A percentile compares a stretch with the other conserved stretches of the same genome.
These are phyloP conservation scores for Nidularia pulvinata DNA, from an alignment of 768 basidiomycete species.

Conservation along the genomic window DNA sequence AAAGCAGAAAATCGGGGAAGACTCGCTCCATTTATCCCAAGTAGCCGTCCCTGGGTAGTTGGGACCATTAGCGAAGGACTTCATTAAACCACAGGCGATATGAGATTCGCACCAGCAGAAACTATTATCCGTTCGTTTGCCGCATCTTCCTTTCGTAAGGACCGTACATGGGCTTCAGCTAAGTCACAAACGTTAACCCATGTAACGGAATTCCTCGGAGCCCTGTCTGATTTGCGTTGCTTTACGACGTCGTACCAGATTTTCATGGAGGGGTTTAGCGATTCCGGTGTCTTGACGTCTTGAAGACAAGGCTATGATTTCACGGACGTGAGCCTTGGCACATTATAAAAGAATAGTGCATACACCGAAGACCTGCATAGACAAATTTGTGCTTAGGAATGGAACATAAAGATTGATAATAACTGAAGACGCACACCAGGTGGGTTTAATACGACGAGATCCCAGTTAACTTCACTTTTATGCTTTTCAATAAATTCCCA, in stretches of 20 bases:
- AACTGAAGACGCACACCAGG: conserved; percentile 30
- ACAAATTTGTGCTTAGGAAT: too few species aligned
- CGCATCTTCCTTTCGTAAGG: conserved; percentile 45
- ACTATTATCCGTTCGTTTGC: conserved; percentile 55
- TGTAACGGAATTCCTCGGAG: conserved; percentile 3
- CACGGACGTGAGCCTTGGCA: too few species aligned
- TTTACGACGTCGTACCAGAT: background rate
- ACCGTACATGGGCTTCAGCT: conserved; percentile 49
- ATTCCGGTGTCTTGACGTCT: too few species aligned
- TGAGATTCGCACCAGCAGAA: conserved; percentile 18
- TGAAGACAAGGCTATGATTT: too few species aligned
- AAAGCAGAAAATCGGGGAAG: background rate
- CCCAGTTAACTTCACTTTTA: conserved; percentile 43
- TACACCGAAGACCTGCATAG: conserved; percentile 19
- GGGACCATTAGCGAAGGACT: background rate
- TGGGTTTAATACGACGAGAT: conserved; percentile 51
- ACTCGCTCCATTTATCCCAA: background rate
- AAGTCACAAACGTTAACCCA: conserved; percentile 51
- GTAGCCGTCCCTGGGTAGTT: background rate
- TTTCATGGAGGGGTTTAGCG: conserved; percentile 4
- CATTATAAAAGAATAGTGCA: too few species aligned
- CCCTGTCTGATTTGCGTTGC: conserved; percentile 15
- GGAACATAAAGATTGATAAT: background rate
- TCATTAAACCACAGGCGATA: background rate
- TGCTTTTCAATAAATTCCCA: conserved; percentile 36